Percentiles rank a stretch among this genome's conserved stretches.
These are phyloP conservation scores for Elongisporangium anandrum DNA, from an alignment of 352 stramenopile species.

Conservation along the genomic window DNA sequence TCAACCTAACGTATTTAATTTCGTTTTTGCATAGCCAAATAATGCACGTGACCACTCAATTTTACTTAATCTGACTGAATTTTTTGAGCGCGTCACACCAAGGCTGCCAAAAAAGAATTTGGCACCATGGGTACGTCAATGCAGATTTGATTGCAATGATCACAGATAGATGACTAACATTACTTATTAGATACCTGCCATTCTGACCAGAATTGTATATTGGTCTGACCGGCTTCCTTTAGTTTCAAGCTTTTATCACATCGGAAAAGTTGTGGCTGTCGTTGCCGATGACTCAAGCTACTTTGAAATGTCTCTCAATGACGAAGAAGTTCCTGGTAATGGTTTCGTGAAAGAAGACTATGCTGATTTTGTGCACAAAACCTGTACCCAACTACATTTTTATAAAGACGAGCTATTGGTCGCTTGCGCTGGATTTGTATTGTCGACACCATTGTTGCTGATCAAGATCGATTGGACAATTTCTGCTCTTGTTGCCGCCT, in stretches of 20 bases:
- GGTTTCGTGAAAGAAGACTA: constrained; percentile 18
- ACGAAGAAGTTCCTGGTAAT: not conserved
- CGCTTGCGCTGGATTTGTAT: constrained; percentile 48
- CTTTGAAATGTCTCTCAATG: constrained; percentile 12
- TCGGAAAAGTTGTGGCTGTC: constrained; percentile 34
- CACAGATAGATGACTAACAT: not conserved
- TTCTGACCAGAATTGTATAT: constrained; percentile 29
- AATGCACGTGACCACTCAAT: constrained; percentile 75
- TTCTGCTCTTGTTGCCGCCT: constrained; percentile 35
- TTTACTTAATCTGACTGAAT: constrained; percentile 77
- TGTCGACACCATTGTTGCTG: constrained; percentile 43
- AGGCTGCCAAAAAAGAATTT: constrained; percentile 21
- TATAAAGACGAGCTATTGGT: constrained; percentile 79
- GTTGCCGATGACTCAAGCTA: constrained; percentile 19
- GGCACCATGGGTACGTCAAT: constrained; percentile 43
- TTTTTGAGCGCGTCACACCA: constrained; percentile 50
- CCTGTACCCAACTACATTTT: constrained; percentile 51
- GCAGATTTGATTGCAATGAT: constrained; percentile 2
- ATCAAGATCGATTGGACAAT: constrained; percentile 22
- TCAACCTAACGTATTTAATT: not conserved
- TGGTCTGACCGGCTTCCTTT: constrained; percentile 27
- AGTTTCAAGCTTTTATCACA: constrained; percentile 61
- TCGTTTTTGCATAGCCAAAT: constrained; percentile 30
- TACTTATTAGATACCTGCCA: constrained; percentile 21
- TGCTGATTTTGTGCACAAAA: constrained; percentile 31